These are phyloP conservation scores for Debaryomyces prosopidis DNA, from an alignment of 805 yeast genomes.

Conservation along the genomic window DNA sequence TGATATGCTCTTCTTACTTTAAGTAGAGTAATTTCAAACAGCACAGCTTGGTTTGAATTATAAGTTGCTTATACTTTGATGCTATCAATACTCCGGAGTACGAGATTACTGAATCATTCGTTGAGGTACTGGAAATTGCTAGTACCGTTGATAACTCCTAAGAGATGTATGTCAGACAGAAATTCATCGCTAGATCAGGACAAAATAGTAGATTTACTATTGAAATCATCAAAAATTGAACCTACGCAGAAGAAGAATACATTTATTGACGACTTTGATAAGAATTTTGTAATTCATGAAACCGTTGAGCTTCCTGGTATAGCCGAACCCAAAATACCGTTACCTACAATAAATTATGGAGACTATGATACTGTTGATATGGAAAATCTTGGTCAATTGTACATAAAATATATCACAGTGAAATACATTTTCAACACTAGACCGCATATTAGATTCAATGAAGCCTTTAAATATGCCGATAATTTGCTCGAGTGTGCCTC, in stretches of 20 bases:
- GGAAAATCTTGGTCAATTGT: constrained; percentile 6
- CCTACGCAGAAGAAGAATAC: neutral
- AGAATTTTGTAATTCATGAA: neutral
- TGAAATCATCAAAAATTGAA: constrained; percentile 1
- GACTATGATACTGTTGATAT: neutral
- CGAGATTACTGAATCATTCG: neutral
- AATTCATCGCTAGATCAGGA: neutral
- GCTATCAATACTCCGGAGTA: neutral
- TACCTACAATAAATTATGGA: neutral
- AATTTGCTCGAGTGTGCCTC: neutral
- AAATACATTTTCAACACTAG: constrained; percentile 4
- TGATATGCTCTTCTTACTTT: too few relatives aligned
- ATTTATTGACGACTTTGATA: neutral
- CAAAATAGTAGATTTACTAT: constrained; percentile 2
- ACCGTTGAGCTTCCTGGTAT: neutral
- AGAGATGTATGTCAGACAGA: neutral
- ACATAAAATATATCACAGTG: constrained; percentile 4
- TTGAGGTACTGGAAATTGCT: neutral
- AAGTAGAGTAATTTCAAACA: too few relatives aligned
- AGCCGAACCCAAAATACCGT: neutral
- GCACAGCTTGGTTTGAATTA: neutral
- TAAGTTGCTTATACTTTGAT: neutral
- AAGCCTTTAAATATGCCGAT: constrained; percentile 1
- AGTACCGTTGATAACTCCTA: neutral
- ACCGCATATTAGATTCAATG: constrained; percentile 1